Conservation (phyloP, 1,284 basidiomycete species). For the Xerocomus amazonicus region DNA sequence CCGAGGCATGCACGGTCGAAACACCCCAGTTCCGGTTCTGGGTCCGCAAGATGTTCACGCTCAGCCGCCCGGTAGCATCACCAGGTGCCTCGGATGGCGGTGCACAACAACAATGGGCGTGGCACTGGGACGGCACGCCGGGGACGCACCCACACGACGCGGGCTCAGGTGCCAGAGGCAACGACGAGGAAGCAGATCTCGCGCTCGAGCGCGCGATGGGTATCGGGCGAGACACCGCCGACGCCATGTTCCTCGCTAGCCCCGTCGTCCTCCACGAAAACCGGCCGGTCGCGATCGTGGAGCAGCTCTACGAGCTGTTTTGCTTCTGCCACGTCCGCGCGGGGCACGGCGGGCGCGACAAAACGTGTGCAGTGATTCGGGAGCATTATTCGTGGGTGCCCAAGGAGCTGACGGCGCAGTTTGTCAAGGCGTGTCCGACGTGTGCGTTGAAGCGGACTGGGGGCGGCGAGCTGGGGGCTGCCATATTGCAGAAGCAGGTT, state of each 20-base stretch:
- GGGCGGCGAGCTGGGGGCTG: slow-evolving; percentile 1
- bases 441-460: slow-evolving; percentile 47
- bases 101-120: not conserved
- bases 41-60: slow-evolving; percentile 73
- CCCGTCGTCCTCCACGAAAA: slow-evolving; percentile 61
- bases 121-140: not conserved
- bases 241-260: not conserved
- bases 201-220: slow-evolving; percentile 23
- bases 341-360: slow-evolving; percentile 75
- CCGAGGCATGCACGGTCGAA: slow-evolving; percentile 40
- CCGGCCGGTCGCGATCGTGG: slow-evolving; percentile 66
- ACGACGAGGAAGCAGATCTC: slow-evolving; percentile 8
- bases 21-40: slow-evolving; percentile 73
- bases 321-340: slow-evolving; percentile 64
- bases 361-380: slow-evolving; percentile 58
- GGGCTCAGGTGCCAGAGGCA: slow-evolving; percentile 5
- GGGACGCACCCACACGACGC: not conserved
- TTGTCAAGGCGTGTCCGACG: slow-evolving; percentile 72
- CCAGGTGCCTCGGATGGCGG: not conserved
- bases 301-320: slow-evolving; percentile 73
- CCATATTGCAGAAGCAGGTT: not conserved
- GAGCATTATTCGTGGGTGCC: slow-evolving; percentile 76
- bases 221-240: slow-evolving; percentile 5
- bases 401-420: slow-evolving; percentile 72
- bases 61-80: slow-evolving; percentile 36